Percentiles rank a stretch among this genome's conserved stretches.
These are phyloP conservation scores for Metschnikowia bowlesiae DNA, from an alignment of 805 yeast species.

Conservation along the genomic window DNA sequence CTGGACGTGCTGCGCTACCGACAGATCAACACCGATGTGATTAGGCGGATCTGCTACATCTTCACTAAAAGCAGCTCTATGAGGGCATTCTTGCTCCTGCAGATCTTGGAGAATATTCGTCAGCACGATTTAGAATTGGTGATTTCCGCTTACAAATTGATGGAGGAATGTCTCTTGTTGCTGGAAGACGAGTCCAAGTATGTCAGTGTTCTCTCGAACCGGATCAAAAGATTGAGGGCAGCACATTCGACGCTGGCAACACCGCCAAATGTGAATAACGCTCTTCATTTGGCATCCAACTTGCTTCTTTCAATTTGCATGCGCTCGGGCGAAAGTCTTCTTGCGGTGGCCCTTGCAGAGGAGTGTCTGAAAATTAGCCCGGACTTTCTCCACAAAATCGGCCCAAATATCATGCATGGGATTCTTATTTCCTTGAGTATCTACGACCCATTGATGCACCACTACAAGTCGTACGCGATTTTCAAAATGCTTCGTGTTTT, in stretches of 20 bases:
- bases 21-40: neutral
- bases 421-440: conserved; percentile 9
- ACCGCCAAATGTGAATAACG: neutral
- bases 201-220: neutral
- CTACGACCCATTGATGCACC: conserved; percentile 6
- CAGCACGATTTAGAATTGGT: neutral
- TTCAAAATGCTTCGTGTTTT: conserved; percentile 6
- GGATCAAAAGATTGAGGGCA: neutral
- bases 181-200: neutral
- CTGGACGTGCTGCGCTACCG: neutral
- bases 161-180: neutral
- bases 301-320: conserved; percentile 3
- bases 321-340: conserved; percentile 1
- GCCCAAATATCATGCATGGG: conserved; percentile 5
- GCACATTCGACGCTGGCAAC: neutral
- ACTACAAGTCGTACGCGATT: conserved; percentile 13
- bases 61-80: neutral
- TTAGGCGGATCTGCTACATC: neutral
- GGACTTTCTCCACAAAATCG: neutral
- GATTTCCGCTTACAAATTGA: neutral
- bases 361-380: neutral
- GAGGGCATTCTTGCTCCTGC: conserved; percentile 3
- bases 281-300: neutral
- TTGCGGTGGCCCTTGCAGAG: neutral
- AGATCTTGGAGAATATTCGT: neutral